Base-by-base conservation (phyloP, 2,329 filamentous ascomycete species). In the Penicillium sp. region DNA sequence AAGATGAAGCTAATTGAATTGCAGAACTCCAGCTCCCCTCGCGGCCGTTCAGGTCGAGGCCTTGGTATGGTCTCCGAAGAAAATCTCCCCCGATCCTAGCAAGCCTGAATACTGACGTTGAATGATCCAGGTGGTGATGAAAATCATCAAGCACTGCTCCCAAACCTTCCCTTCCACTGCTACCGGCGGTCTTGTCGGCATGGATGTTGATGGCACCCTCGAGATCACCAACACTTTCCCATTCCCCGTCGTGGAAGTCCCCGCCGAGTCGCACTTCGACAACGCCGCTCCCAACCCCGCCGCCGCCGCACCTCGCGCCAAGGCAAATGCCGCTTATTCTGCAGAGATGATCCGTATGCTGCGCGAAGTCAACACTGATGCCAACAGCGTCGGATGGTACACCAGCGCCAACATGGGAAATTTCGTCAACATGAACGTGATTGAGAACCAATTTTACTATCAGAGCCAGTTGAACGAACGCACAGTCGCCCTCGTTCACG, bases 361-460 rank as follows among this genome's bases (percentile, higher is more conserved):
- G 56, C 87, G 92, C 71, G 93, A 97, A 75, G 93, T 99, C 66
- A 99, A 97, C 72, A 88, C 97, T 52, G 93, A 99, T 72, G 93
- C 93, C 59, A 95, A 97, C 79, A 95, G 89, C 66, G 89, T 95
- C 53, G 93, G 93, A 65, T 99, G 91, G 91, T 99, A 99, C 77
- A 96, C 90, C 52, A 96, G 90, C 77, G 89, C 91, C 57, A 95
- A 90, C 72, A 95, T 99, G 88, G 93, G 93, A 73, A 97, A 95
- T 80, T 97, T 97, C 64, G 81, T 97, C 79, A 96, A 91, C 78
- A 73, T 87, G 68, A 88, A 87, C 78, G 91, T 95, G 69, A 88
- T 99, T 73, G 93, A 99, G 81, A 99, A 97, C 78, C 91, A 96
- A 74, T 90, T 84, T 75, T 88, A 91, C 77, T 97, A 95, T 79